These are phyloP conservation scores for Epichloe gansuensis DNA, from an alignment of 2,329 filamentous ascomycete species.

Conservation along the genomic window DNA sequence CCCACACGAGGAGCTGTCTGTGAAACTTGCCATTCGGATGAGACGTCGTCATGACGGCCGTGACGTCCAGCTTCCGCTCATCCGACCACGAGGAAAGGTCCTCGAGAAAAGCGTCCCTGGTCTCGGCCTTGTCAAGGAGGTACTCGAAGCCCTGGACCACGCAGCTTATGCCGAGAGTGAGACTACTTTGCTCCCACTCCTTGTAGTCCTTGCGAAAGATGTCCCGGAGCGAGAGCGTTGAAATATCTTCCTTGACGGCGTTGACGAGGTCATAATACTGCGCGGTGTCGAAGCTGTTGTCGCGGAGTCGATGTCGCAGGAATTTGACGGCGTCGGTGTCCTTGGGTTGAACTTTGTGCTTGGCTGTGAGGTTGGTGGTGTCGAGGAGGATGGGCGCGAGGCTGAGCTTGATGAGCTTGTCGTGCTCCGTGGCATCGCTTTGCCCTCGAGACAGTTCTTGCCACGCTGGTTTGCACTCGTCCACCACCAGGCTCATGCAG, in stretches of 20 bases:
- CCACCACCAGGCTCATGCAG: slow-evolving; percentile 58
- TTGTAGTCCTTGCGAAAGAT: slow-evolving; percentile 78
- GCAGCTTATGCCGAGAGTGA: slow-evolving; percentile 55
- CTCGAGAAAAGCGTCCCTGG: slow-evolving; percentile 31
- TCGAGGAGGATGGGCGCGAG: slow-evolving; percentile 64
- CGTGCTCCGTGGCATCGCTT: slow-evolving; percentile 24
- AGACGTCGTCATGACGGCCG: slow-evolving; percentile 58
- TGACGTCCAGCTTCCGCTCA: slow-evolving; percentile 50
- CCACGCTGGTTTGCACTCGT: slow-evolving; percentile 47
- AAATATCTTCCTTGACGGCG: slow-evolving; percentile 56
- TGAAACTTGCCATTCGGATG: slow-evolving; percentile 42
- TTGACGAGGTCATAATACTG: slow-evolving; percentile 48
- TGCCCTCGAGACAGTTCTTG: slow-evolving; percentile 28
- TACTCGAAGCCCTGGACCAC: slow-evolving; percentile 52
- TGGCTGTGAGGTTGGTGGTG: slow-evolving; percentile 50
- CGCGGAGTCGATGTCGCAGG: slow-evolving; percentile 38
- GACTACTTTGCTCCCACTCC: slow-evolving; percentile 49
- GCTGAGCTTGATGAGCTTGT: slow-evolving; percentile 52
- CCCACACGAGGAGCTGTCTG: slow-evolving; percentile 59
- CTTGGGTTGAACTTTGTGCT: slow-evolving; percentile 51
- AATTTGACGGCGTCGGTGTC: slow-evolving; percentile 48
- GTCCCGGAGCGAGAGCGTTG: slow-evolving; percentile 47
- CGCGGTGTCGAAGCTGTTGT: slow-evolving; percentile 35
- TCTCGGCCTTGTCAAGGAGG: slow-evolving; percentile 40
- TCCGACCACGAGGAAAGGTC: slow-evolving; percentile 39